Evolutionary conservation across 345 rosid genomes (phyloP).

Genomic region (Punica granatum): DNA sequence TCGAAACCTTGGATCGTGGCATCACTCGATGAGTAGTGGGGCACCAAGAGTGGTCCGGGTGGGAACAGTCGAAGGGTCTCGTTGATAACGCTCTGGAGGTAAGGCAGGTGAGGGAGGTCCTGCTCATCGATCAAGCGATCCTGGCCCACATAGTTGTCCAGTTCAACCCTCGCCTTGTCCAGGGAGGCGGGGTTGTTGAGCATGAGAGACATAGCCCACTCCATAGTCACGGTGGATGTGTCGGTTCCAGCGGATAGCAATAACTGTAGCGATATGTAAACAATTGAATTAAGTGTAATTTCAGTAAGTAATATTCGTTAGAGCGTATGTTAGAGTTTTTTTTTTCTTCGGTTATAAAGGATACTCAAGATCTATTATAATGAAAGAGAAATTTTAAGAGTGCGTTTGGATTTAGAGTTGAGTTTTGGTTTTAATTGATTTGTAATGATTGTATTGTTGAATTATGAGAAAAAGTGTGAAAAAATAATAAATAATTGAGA

Average conservation of each 20-base stretch:
- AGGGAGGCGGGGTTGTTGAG: constrained; percentile 28
- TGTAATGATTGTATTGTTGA: too few species aligned
- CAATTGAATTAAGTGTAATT: not conserved
- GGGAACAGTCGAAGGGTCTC: constrained; percentile 34
- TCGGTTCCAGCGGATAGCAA: constrained; percentile 40
- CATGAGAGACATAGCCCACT: constrained; percentile 45
- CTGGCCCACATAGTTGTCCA: constrained; percentile 20
- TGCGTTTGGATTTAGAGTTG: too few species aligned
- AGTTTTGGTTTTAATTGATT: too few species aligned
- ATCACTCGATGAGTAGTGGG: constrained; percentile 31
- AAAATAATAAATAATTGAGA: too few species aligned
- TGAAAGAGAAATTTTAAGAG: too few species aligned
- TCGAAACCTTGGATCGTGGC: constrained; percentile 26
- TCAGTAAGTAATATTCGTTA: too few species aligned
- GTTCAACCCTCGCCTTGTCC: constrained; percentile 21
- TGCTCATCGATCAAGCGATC: constrained; percentile 29
- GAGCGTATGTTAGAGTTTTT: too few species aligned
- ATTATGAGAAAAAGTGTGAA: too few species aligned
- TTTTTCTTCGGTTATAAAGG: too few species aligned
- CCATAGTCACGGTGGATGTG: constrained; percentile 29
- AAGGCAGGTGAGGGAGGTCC: constrained; percentile 24
- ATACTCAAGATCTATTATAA: too few species aligned
- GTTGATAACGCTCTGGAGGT: constrained; percentile 32
- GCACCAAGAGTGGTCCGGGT: constrained; percentile 29
- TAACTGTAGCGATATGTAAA: constrained; percentile 8